Evolutionary conservation across 306 rosid genomes (phyloP), one percentile per base, ranked within the genome.

Genomic region (Inga leiocalycina): DNA sequence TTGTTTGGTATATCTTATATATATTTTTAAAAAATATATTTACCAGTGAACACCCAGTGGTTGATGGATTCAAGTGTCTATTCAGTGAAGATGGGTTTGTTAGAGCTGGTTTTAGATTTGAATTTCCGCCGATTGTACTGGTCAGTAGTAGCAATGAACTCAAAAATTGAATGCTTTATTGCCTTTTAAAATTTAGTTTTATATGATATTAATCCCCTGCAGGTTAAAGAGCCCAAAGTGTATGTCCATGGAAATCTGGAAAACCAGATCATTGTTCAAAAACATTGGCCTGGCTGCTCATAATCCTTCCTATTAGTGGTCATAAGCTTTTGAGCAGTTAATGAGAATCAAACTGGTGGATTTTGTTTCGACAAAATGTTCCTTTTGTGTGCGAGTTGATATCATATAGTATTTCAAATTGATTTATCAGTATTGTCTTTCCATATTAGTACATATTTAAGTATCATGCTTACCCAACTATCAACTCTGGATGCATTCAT

Each of bases 51-150:
- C 91, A 90, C 77, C 85, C 92, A 20, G 67, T 43, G 51, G 81
- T 93, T 74, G 83, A 89, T 70, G 97, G 98, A 80, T 95, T 89
- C 87, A 88, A 87, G 77, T 95, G 98, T 87, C 89, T 95, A 71
- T 92, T 91, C 80, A 34, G 87, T 49, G 79, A 80, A 74, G 80
- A 89, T 57, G 98, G 98, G 61, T 93, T 95, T 86, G 87, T 94
- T 22, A 83, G 90, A 83, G 35, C 75, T 71, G 89, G 77, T 76
- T 78, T 90, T 79, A 85, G 83, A 49, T 48, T 11, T 43, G 89
- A 90, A 66, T 90, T 91, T 82, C 98, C 93, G 3, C 96, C 89
- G 3, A 76, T 93, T 80, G 74, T 79, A 77, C 85, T 88, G 97
- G 99, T 95, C 3, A 39, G 89, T 83, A 41, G 69, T 74, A 15